These are phyloP conservation scores for Pseudogymnoascus sp. DNA, from an alignment of 2,329 filamentous ascomycete species.

Conservation along the genomic window DNA sequence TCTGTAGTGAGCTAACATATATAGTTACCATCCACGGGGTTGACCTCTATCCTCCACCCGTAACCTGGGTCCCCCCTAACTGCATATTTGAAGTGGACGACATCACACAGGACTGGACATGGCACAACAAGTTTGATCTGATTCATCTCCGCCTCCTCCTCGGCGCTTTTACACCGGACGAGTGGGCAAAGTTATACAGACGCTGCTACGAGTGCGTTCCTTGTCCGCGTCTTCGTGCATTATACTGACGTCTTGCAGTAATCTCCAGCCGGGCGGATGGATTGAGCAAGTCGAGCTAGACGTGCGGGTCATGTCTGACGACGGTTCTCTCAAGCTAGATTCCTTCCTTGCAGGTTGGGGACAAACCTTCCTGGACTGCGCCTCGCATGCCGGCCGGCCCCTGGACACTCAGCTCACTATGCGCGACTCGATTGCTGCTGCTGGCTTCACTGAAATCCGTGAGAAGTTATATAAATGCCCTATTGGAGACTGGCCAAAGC, in stretches of 20 bases:
- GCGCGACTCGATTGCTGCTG: conserved; percentile 22
- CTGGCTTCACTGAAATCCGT: conserved; percentile 1
- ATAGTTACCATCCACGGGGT: conserved; percentile 20
- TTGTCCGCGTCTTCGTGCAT: background rate
- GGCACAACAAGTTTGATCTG: conserved; percentile 40
- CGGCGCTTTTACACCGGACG: conserved; percentile 17
- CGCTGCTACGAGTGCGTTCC: background rate
- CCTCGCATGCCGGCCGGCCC: conserved; percentile 20
- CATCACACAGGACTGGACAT: conserved; percentile 36
- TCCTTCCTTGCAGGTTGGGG: conserved; percentile 19
- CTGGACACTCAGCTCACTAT: conserved; percentile 22
- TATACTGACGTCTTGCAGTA: background rate
- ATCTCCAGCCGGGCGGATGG: conserved; percentile 12
- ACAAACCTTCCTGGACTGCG: conserved; percentile 20
- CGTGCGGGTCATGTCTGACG: conserved; percentile 10
- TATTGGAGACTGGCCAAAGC: conserved; percentile 6
- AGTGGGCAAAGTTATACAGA: conserved; percentile 17
- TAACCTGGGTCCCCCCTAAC: conserved; percentile 22
- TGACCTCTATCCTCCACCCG: conserved; percentile 20
- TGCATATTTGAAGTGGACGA: conserved; percentile 24
- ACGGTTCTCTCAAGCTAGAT: conserved; percentile 13
- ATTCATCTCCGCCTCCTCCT: conserved; percentile 26
- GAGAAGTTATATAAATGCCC: conserved; percentile 2
- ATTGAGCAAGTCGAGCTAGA: conserved; percentile 10
- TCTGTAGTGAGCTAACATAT: background rate